These are phyloP conservation scores for Astrothelium subdiscretum DNA, from an alignment of 495 filamentous ascomycete species.

Conservation along the genomic window DNA sequence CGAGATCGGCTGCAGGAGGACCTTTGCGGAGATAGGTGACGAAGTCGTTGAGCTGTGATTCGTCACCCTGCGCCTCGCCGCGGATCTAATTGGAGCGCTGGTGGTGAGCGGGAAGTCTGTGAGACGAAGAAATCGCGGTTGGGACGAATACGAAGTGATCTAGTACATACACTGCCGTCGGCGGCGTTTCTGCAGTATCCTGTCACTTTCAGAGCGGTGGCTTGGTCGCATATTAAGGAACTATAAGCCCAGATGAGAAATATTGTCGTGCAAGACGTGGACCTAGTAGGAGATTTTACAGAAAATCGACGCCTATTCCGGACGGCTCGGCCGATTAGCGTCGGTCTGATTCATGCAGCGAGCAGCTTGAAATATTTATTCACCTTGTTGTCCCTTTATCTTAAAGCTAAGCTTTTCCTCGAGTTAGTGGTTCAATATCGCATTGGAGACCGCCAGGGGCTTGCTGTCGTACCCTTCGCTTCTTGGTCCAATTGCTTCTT, in stretches of 20 bases:
- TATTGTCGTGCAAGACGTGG: neutral
- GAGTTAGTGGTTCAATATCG: neutral
- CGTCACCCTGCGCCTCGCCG: conserved; percentile 78
- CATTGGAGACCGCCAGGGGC: neutral
- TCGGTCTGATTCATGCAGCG: neutral
- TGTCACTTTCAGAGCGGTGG: conserved; percentile 50
- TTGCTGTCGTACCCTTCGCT: neutral
- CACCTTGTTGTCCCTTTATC: neutral
- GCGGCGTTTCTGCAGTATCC: conserved; percentile 71
- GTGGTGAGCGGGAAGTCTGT: neutral
- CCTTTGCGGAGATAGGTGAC: conserved; percentile 67
- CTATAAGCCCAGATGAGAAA: conserved; percentile 26
- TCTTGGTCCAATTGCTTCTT: neutral
- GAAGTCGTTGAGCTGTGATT: conserved; percentile 51
- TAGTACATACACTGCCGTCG: conserved; percentile 44
- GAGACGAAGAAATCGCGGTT: neutral
- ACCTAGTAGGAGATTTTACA: neutral
- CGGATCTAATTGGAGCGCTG: conserved; percentile 46
- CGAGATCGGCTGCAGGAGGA: conserved; percentile 43
- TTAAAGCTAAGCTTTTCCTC: neutral
- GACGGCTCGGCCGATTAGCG: neutral
- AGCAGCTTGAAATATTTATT: neutral
- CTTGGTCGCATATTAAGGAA: conserved; percentile 60
- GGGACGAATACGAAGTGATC: conserved; percentile 21
- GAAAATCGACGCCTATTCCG: neutral